Percentiles rank a stretch among this genome's conserved stretches.
Conservation (phyloP, 495 filamentous ascomycete genomes). For the Podospora pseudocomata region DNA sequence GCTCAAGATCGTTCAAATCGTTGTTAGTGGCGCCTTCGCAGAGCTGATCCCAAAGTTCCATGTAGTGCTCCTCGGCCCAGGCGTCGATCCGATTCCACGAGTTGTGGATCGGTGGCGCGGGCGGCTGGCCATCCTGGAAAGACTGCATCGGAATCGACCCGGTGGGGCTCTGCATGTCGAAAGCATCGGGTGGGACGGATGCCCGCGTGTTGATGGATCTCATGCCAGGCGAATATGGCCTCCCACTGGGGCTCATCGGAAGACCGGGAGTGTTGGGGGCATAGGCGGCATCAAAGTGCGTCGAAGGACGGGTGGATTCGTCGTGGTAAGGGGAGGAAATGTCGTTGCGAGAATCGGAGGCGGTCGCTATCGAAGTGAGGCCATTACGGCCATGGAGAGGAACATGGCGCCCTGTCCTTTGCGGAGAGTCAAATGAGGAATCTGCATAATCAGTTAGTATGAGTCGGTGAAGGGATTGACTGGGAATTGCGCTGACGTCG, state of each 20-base stretch:
- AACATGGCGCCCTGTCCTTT: slow-evolving; percentile 76
- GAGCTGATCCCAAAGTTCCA: slow-evolving; percentile 89
- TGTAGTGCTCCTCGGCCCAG: slow-evolving; percentile 93
- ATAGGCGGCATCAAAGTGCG: slow-evolving; percentile 37
- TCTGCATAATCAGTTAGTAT: slow-evolving; percentile 53
- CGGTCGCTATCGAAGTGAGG: slow-evolving; percentile 74
- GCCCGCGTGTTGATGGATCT: slow-evolving; percentile 64
- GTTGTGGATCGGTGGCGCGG: slow-evolving; percentile 79
- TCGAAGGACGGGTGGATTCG: slow-evolving; percentile 55
- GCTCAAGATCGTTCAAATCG: slow-evolving; percentile 94
- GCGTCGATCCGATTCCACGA: slow-evolving; percentile 91
- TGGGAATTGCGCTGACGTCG: slow-evolving; percentile 47
- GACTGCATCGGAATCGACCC: slow-evolving; percentile 96
- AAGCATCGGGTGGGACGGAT: slow-evolving; percentile 56
- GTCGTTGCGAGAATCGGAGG: slow-evolving; percentile 71
- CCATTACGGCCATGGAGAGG: slow-evolving; percentile 66
- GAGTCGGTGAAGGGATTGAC: slow-evolving; percentile 21
- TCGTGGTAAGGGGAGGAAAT: slow-evolving; percentile 72
- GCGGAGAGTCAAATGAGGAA: slow-evolving; percentile 81
- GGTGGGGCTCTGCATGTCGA: slow-evolving; percentile 60
- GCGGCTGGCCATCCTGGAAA: slow-evolving; percentile 86
- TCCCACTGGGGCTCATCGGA: slow-evolving; percentile 55
- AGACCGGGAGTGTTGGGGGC: slow-evolving; percentile 45
- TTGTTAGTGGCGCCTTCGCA: slow-evolving; percentile 88
- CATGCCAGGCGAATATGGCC: slow-evolving; percentile 88